Evolutionary conservation across 495 filamentous ascomycete genomes (phyloP), one percentile per base, ranked within the genome.

Genomic region (Penicillium roqueforti): DNA sequence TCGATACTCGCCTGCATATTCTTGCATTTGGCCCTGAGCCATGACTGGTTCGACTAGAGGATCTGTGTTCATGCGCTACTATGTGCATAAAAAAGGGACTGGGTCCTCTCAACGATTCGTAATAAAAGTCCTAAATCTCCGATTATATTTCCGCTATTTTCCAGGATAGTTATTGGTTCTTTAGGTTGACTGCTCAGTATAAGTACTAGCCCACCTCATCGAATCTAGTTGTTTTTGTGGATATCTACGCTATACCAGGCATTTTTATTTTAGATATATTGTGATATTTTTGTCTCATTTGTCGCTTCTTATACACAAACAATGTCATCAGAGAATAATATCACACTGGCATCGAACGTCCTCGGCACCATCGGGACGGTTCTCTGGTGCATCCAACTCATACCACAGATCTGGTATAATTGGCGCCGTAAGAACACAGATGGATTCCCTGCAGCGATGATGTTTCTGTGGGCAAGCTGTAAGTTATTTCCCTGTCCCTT

Each of bases 401-500:
- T 80, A 31, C 79, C 79, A 1, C 79, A 81, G 56, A 86, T 89
- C 69, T 89, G 85, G 85, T 77, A 80, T 53, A 91, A 88, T 64
- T 88, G 81, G 77, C 72, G 74, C 9, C 75, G 70, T 10, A 91
- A 91, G 59, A 79, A 79, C 45, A 90, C 87, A 1, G 84, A 89
- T 37, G 87, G 87, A 0, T 73, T 91, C 1, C 87, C 87, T 4
- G 81, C 77, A 0, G 55, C 72, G 14, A 91, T 91, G 87, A 84
- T 89, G 80, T 82, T 89, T 50, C 65, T 90, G 2, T 91, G 87
- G 87, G 84, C 83, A 20, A 63, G 78, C 28, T 86, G 85, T 87
- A 65, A 49, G 79, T 62, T 28, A 56, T 41, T 43, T 48, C 55
- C 34, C 56, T 51, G 14, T 18, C 40, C 18, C 11, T 41, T 29